Evolutionary conservation across 768 basidiomycete genomes (phyloP).

Genomic region (Candolleomyces efflorescens): DNA sequence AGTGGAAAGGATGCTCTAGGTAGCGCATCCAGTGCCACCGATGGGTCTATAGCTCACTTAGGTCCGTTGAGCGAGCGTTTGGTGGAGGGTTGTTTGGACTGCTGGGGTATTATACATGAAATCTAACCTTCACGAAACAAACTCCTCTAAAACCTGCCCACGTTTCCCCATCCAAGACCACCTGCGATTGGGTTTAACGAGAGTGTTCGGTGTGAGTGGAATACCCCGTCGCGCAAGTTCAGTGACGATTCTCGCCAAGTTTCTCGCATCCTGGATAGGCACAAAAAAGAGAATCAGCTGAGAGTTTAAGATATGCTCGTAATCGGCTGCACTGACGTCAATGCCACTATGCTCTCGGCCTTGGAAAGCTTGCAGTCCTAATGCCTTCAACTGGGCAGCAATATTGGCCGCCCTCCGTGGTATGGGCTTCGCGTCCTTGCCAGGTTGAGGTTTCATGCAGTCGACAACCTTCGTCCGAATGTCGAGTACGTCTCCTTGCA

Average conservation of each 20-base stretch:
- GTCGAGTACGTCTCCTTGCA: conserved; percentile 71
- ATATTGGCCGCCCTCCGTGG: conserved; percentile 54
- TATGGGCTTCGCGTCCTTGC: conserved; percentile 10
- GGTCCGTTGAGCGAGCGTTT: too few relatives aligned
- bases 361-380: conserved; percentile 70
- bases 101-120: not conserved
- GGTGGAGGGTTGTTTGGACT: too few relatives aligned
- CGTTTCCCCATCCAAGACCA: conserved; percentile 86
- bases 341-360: conserved; percentile 88
- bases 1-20: too few relatives aligned
- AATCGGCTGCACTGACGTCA: conserved; percentile 56
- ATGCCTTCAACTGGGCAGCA: conserved; percentile 65
- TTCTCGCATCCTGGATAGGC: conserved; percentile 72
- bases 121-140: conserved; percentile 16
- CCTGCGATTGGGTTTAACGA: conserved; percentile 58
- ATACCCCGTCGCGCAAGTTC: conserved; percentile 73
- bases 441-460: not conserved
- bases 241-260: conserved; percentile 76
- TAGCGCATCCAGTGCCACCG: too few relatives aligned
- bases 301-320: not conserved
- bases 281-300: conserved; percentile 14
- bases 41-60: too few relatives aligned
- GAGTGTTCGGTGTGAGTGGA: conserved; percentile 66
- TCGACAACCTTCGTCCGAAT: conserved; percentile 53
- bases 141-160: conserved; percentile 59